A percentile compares a stretch with the other conserved stretches of the same genome.
phyloP scores from a whole-genome alignment of 768 basidiomycete genomes.

The Amanita thiersii region DNA sequence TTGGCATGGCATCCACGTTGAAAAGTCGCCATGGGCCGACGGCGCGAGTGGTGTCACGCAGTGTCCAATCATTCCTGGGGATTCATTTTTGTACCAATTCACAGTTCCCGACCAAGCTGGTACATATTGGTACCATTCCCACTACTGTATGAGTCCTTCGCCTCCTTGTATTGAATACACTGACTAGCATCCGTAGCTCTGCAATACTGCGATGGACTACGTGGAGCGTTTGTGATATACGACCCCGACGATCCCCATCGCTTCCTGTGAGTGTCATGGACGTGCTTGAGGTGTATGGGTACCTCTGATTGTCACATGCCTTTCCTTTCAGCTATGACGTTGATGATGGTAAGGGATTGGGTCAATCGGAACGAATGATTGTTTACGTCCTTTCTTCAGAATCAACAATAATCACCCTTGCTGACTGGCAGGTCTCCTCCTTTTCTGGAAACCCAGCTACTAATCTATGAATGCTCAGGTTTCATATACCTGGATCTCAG shows the following conservation, averaged over 20 bases:
- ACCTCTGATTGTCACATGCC: not conserved
- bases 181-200: slow-evolving; percentile 14
- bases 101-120: slow-evolving; percentile 28
- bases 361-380: not conserved
- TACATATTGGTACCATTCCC: slow-evolving; percentile 34
- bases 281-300: not conserved
- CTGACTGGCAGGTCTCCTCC: slow-evolving; percentile 24
- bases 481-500: slow-evolving; percentile 14
- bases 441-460: not conserved
- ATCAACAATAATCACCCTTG: slow-evolving; percentile 35
- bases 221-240: slow-evolving; percentile 29
- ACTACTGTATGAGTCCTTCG: slow-evolving; percentile 9
- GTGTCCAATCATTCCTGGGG: slow-evolving; percentile 31
- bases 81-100: slow-evolving; percentile 35
- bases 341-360: slow-evolving; percentile 22
- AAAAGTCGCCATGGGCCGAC: slow-evolving; percentile 19
- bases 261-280: slow-evolving; percentile 21
- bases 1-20: slow-evolving; percentile 23
- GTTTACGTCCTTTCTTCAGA: slow-evolving; percentile 12
- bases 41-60: slow-evolving; percentile 28
- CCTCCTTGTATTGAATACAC: not conserved
- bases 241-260: slow-evolving; percentile 27
- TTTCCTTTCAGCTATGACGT: slow-evolving; percentile 16
- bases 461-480: slow-evolving; percentile 14
- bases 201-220: slow-evolving; percentile 42